Conservation (phyloP, 2,329 filamentous ascomycete genomes). For the Dichotomopilus funicola region DNA sequence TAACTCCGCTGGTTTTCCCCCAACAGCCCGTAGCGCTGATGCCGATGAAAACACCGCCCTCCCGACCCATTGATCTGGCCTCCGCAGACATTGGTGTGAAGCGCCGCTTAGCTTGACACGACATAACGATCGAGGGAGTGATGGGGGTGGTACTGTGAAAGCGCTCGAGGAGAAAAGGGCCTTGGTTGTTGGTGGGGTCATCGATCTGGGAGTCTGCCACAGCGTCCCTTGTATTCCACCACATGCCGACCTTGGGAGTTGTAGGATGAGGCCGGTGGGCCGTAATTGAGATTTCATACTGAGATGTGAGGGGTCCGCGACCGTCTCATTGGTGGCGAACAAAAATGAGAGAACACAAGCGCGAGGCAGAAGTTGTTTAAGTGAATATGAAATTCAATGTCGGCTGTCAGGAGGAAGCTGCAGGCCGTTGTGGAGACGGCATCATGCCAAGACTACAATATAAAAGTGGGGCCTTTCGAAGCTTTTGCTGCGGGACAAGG, state of each 20-base stretch:
- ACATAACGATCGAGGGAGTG: background rate
- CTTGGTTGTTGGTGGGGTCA: background rate
- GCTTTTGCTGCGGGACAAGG: no score
- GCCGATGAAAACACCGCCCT: slow-evolving; percentile 7
- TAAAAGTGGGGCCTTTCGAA: no score
- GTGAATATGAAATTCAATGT: no score
- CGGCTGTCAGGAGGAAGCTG: no score
- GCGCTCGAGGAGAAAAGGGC: background rate
- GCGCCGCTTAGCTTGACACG: background rate
- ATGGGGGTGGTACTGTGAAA: background rate
- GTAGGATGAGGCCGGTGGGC: background rate
- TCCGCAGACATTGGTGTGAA: background rate
- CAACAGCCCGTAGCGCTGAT: background rate
- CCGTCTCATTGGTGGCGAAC: no score
- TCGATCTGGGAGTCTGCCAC: background rate
- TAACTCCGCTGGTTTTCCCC: background rate
- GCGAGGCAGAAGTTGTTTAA: no score
- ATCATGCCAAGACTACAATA: no score
- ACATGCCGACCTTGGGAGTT: background rate
- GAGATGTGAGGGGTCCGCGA: background rate
- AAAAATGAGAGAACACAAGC: no score
- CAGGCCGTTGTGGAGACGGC: no score
- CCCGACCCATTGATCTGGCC: background rate
- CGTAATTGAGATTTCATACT: slow-evolving; percentile 6
- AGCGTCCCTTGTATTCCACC: background rate